Conservation (phyloP, 148 eudicot genomes). For the Chenopodium formosanum region DNA sequence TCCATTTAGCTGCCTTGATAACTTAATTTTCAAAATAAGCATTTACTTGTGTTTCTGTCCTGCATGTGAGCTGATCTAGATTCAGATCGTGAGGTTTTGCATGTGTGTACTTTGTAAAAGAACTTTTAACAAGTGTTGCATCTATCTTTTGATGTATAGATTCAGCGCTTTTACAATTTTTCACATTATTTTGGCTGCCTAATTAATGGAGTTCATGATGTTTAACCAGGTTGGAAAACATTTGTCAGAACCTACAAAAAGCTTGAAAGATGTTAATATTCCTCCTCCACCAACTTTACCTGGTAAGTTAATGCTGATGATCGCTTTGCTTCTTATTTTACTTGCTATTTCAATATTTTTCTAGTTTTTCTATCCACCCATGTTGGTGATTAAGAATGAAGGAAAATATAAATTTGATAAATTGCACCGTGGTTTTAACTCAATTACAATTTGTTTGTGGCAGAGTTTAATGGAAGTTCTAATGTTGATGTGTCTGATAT, state of each 20-base stretch:
- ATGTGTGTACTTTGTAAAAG: background rate
- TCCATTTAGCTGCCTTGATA: background rate
- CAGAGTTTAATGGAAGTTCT: constrained; percentile 24
- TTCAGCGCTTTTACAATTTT: background rate
- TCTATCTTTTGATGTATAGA: background rate
- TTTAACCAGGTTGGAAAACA: constrained; percentile 34
- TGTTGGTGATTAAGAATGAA: background rate
- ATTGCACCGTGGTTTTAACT: background rate
- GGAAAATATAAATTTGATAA: background rate
- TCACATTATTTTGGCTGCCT: background rate
- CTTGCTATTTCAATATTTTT: background rate
- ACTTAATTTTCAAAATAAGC: background rate
- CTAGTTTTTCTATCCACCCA: background rate
- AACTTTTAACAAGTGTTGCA: background rate
- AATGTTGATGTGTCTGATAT: constrained; percentile 37
- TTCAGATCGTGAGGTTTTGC: background rate
- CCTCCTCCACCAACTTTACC: constrained; percentile 43
- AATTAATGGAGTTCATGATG: background rate
- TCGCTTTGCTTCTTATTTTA: background rate
- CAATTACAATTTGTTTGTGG: constrained; percentile 12
- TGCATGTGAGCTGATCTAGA: background rate
- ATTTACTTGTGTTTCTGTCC: background rate
- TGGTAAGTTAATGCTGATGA: constrained; percentile 25
- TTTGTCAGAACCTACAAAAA: constrained; percentile 29
- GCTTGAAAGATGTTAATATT: constrained; percentile 29